Base-by-base conservation (phyloP, 805 yeast genomes). In the Pichia sporocuriosa region DNA sequence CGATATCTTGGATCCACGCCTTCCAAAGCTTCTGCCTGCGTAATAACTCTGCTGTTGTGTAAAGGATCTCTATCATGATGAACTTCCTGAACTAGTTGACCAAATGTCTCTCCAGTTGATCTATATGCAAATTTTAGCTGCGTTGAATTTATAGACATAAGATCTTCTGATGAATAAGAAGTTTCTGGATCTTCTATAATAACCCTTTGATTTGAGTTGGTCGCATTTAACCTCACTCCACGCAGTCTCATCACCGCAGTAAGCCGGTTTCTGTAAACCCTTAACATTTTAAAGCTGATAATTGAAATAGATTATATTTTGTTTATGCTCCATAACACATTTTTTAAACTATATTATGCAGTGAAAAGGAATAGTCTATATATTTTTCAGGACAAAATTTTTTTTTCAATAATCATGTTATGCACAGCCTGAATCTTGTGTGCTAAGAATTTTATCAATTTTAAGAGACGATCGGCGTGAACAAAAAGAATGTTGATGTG, bases 81-180 rank as follows among this genome's bases (percentile, higher is more conserved):
- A 10, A 57, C 58, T 41, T 61, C 68, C 38, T 62, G 58, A 8
- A 68, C 72, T 1, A 68, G 53, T 41, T 66, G 72, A 0, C 73
- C 73, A 58, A 66, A 68, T 0, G 65, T 58, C 43, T 67, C 69
- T 16, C 69, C 64, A 12, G 61, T 63, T 20, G 62, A 54, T 28
- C 66, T 47, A 40, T 65, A 61, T 1, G 69, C 65, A 50, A 55
- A 68, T 4, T 57, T 54, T 12, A 67, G 34, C 4, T 55, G 47
- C 2, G 63, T 51, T 23, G 46, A 45, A 11, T 53, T 56, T 5
- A 43, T 31, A 1, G 51, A 47, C 4, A 63, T 53, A 13, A 56
- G 44, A 22, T 52, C 39, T 9, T 49, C 42, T 4, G 48, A 39
- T 30, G 43, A 41, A 22, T 37, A 40, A 11, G 25, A 34, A 4